phyloP scores from a whole-genome alignment of 1,284 basidiomycete genomes.

The Phellinidium pouzarii region DNA sequence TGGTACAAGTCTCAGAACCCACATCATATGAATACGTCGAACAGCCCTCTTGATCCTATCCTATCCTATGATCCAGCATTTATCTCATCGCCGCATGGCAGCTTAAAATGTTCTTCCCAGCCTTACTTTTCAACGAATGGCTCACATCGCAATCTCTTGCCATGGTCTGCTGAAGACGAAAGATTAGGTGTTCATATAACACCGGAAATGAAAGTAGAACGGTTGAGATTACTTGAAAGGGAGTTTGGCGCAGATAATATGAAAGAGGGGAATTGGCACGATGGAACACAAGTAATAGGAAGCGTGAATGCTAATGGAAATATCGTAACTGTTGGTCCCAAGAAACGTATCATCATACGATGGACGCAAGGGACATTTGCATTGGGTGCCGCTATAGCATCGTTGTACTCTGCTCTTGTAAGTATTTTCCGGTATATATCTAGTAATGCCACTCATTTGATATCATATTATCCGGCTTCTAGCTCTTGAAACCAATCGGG shows the following conservation, averaged over 20 bases:
- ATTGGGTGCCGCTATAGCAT: slow-evolving; percentile 43
- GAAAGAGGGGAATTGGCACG: slow-evolving; percentile 34
- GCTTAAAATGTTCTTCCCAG: slow-evolving; percentile 27
- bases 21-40: slow-evolving; percentile 23
- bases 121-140: slow-evolving; percentile 36
- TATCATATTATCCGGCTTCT: slow-evolving; percentile 4
- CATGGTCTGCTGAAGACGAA: slow-evolving; percentile 23
- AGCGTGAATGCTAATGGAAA: slow-evolving; percentile 49
- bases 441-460: not conserved
- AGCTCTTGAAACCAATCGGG: slow-evolving; percentile 51
- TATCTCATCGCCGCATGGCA: slow-evolving; percentile 28
- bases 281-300: slow-evolving; percentile 42
- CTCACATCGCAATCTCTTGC: slow-evolving; percentile 27
- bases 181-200: slow-evolving; percentile 35
- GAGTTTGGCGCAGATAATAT: slow-evolving; percentile 40
- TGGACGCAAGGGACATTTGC: slow-evolving; percentile 45
- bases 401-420: slow-evolving; percentile 54
- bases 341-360: slow-evolving; percentile 45
- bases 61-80: slow-evolving; percentile 26
- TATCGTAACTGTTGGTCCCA: slow-evolving; percentile 55
- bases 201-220: slow-evolving; percentile 51
- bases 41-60: slow-evolving; percentile 23
- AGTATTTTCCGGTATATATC: slow-evolving; percentile 21
- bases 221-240: slow-evolving; percentile 60
- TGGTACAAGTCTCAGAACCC: slow-evolving; percentile 39